A percentile compares a stretch with the other conserved stretches of the same genome.
Evolutionary conservation across 2,329 filamentous ascomycete species (phyloP).

Genomic region (Aureobasidium sp.): DNA sequence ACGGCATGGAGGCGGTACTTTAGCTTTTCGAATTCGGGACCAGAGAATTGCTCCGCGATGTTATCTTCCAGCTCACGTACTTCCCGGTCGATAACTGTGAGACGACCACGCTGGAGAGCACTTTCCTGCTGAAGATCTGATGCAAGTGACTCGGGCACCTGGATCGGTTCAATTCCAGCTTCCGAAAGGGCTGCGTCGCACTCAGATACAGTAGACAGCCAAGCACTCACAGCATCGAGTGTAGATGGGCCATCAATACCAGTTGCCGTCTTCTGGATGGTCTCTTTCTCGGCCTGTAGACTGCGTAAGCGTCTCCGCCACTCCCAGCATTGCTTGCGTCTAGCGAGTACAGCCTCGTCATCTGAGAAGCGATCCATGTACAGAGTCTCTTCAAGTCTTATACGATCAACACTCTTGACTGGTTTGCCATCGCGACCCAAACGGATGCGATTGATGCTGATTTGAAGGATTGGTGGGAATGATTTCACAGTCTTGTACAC

Average conservation of each 20-base stretch:
- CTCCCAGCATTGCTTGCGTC: conserved; percentile 66
- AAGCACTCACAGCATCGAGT: conserved; percentile 32
- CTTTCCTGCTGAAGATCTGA: conserved; percentile 41
- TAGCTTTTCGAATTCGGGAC: conserved; percentile 55
- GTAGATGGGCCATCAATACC: conserved; percentile 25
- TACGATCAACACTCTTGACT: conserved; percentile 68
- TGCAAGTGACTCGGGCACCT: conserved; percentile 37
- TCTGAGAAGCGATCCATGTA: conserved; percentile 88
- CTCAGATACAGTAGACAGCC: conserved; percentile 37
- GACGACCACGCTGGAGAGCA: conserved; percentile 39
- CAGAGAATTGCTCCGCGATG: conserved; percentile 54
- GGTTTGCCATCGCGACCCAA: conserved; percentile 54
- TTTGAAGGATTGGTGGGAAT: conserved; percentile 74
- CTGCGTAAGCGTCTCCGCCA: conserved; percentile 55
- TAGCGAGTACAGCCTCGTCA: conserved; percentile 54
- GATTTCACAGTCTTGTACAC: conserved; percentile 60
- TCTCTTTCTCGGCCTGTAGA: conserved; percentile 26
- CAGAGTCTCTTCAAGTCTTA: conserved; percentile 72
- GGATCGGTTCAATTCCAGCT: conserved; percentile 33
- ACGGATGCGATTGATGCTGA: conserved; percentile 79
- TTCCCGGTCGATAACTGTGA: conserved; percentile 32
- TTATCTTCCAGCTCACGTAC: conserved; percentile 44
- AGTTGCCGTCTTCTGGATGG: conserved; percentile 20
- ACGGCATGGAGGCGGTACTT: conserved; percentile 84
- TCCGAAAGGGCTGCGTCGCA: conserved; percentile 32